Base-by-base conservation (phyloP, 75 land plant genomes). In the Larix kaempferi region DNA sequence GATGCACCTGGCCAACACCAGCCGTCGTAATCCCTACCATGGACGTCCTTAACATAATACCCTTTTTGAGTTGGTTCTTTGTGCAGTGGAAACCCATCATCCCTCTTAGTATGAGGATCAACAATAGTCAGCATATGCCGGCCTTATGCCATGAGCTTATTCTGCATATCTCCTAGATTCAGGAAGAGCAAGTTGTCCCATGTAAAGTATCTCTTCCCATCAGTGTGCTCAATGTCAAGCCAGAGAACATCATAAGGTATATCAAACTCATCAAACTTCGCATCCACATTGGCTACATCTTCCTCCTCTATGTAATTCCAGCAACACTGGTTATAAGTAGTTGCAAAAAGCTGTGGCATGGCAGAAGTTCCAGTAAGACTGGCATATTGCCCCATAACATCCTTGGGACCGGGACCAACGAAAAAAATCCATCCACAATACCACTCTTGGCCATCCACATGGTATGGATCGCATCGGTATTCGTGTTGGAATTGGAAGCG, bases 1-100 rank as follows among this genome's bases (percentile, higher is more conserved):
- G 99, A 98, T 0, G 98, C 90, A 22, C 99, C 99, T 10, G 99
- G 94, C 99, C 99, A 98, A 63, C 99, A 98, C 99, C 99, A 98
- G 25, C 99, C 99, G 82, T 98, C 99, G 79, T 74, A 98, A 80
- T 98, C 99, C 59, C 79, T 86, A 8, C 94, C 94, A 76, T 79
- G 74, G 14, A 84, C 78, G 86, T 98, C 92, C 80, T 93, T 98
- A 41, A 95, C 96, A 85, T 95, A 95, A 75, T 95, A 91, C 17
- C 98, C 99, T 61, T 91, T 90, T 75, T 88, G 56, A 0, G 92
- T 84, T 4, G 99, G 98, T 76, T 98, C 99, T 78, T 93, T 95
- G 77, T 95, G 98, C 73, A 98, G 25, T 29, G 62, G 59, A 76
- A 71, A 98, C 0, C 86, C 85, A 1, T 98, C 98, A 67, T 98